phyloP scores from a whole-genome alignment of 495 filamentous ascomycete species.

The Physcia stellaris region DNA sequence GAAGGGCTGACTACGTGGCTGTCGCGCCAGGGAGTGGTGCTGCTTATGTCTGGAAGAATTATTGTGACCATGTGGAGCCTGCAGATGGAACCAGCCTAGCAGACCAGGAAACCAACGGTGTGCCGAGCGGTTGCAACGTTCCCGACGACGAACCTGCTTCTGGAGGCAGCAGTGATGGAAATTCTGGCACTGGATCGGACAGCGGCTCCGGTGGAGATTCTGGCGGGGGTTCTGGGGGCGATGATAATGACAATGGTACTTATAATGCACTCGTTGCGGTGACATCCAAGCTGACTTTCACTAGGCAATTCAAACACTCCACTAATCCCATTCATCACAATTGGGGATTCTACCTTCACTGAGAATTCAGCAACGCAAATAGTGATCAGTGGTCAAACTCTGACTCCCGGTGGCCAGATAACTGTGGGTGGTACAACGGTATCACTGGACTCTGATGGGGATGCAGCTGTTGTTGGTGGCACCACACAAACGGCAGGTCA shows the following conservation, averaged over 20 bases:
- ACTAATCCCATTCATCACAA: not conserved
- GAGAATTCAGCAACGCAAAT: not conserved
- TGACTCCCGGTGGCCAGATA: conserved; percentile 3
- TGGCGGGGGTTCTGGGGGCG: not conserved
- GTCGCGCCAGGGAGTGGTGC: not conserved
- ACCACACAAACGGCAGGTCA: not conserved
- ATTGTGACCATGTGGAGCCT: too few relatives aligned
- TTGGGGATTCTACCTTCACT: conserved; percentile 3
- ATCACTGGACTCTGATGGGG: not conserved
- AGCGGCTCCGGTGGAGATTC: not conserved
- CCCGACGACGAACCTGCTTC: too few relatives aligned
- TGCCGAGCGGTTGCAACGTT: too few relatives aligned
- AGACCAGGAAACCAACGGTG: too few relatives aligned
- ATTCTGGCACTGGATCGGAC: not conserved
- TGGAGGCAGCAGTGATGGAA: too few relatives aligned
- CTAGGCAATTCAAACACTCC: not conserved
- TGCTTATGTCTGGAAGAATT: not conserved
- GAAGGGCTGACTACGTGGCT: not conserved
- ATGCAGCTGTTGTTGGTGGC: not conserved
- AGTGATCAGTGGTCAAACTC: conserved; percentile 2
- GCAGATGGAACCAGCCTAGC: too few relatives aligned
- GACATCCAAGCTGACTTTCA: not conserved
- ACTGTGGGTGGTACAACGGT: not conserved
- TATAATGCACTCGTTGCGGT: not conserved
- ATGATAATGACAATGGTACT: not conserved